Conservation (phyloP, 495 filamentous ascomycete genomes). For the Hypoxylon lienhwacheense region DNA sequence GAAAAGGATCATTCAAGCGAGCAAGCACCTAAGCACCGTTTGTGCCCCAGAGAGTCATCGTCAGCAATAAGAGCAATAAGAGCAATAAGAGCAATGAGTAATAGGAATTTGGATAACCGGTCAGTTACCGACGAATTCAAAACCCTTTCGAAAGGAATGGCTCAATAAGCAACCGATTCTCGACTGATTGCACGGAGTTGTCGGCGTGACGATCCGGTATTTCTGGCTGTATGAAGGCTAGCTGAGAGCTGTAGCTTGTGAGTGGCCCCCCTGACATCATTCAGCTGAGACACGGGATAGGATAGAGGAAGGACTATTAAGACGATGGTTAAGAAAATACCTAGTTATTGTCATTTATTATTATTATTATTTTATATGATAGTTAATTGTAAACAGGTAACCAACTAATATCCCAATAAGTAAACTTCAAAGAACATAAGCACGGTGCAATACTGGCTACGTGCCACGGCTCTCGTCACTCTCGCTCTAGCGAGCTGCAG, state of each 20-base stretch:
- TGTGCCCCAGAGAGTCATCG: background rate
- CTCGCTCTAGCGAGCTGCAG: slow-evolving; percentile 24
- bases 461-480: slow-evolving; percentile 16
- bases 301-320: slow-evolving; percentile 1
- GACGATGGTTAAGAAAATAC: slow-evolving; percentile 4
- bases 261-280: slow-evolving; percentile 31
- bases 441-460: slow-evolving; percentile 23
- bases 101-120: too few relatives aligned
- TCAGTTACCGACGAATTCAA: slow-evolving; percentile 24
- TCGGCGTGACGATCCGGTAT: too few relatives aligned
- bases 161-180: background rate
- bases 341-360: slow-evolving; percentile 10
- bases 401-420: background rate
- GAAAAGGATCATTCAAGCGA: slow-evolving; percentile 30
- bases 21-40: background rate
- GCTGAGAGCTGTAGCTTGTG: slow-evolving; percentile 24
- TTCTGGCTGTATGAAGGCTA: slow-evolving; percentile 15
- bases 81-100: slow-evolving; percentile 18
- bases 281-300: slow-evolving; percentile 25
- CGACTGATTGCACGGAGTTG: too few relatives aligned
- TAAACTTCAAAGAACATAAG: background rate
- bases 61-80: slow-evolving; percentile 7
- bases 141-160: background rate
- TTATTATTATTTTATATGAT: too few relatives aligned
- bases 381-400: slow-evolving; percentile 1